Evolutionary conservation across 805 yeast genomes (phyloP), one percentile per base, ranked within the genome.

Genomic region (Teunomyces kruisii): DNA sequence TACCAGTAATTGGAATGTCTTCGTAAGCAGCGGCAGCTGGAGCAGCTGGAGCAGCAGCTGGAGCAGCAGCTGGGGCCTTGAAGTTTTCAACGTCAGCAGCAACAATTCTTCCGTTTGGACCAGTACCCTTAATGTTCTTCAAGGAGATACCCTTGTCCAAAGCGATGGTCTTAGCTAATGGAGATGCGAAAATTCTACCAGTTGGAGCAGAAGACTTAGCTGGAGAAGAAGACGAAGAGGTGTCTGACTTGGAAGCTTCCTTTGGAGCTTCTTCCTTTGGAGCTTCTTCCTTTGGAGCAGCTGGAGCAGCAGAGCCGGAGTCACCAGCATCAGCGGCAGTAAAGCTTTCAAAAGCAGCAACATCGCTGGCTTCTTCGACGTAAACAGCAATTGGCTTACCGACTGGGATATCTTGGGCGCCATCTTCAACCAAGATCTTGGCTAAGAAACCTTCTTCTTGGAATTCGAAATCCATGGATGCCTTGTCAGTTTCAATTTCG

Each of bases 401-500:
- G 39, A 94, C 96, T 31, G 95, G 94, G 44, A 92, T 75, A 62
- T 92, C 97, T 68, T 88, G 84, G 44, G 96, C 71, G 44, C 97
- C 96, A 47, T 81, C 89, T 27, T 80, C 88, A 49, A 89, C 79
- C 53, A 90, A 71, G 58, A 88, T 85, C 76, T 90, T 88, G 52
- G 97, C 97, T 60, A 90, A 72, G 73, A 62, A 90, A 43, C 97
- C 97, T 52, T 92, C 99, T 62, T 91, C 98, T 75, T 91, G 97
- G 78, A 91, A 92, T 73, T 91, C 98, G 58, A 89, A 92, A 74
- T 91, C 98, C 97, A 91, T 92, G 49, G 90, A 83, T 43, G 98
- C 97, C 76, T 91, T 91, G 69, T 91, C 99, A 56, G 99, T 92
- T 75, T 92, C 99, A 53, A 92, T 86, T 73, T 92, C 98, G 48